Evolutionary conservation across 176 grass and related monocot genomes (phyloP).

Genomic region (Triticum urartu): DNA sequence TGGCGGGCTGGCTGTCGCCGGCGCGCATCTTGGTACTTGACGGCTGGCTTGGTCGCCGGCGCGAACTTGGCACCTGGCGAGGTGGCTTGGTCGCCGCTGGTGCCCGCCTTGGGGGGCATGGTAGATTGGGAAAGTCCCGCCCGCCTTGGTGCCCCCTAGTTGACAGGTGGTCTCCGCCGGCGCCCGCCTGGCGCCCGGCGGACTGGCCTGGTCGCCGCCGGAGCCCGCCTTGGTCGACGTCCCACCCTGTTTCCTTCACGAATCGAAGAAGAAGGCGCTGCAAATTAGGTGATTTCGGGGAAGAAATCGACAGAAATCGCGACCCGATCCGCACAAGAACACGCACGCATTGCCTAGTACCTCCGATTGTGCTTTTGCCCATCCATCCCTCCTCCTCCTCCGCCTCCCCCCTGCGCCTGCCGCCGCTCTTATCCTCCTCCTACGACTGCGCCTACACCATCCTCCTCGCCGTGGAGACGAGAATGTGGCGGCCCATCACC

Average conservation of each 20-base stretch:
- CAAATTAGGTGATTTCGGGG: neutral
- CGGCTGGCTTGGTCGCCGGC: neutral
- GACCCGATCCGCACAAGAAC: neutral
- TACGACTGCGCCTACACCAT: neutral
- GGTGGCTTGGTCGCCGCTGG: neutral
- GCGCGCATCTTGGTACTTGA: neutral
- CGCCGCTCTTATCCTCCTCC: conserved; percentile 15
- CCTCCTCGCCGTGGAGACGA: neutral
- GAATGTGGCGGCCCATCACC: conserved; percentile 42
- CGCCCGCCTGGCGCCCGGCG: neutral
- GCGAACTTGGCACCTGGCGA: neutral
- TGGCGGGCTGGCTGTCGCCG: no score
- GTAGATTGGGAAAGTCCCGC: neutral
- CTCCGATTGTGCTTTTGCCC: conserved; percentile 28
- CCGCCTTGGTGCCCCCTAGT: neutral
- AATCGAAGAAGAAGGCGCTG: neutral
- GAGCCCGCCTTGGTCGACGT: conserved; percentile 10
- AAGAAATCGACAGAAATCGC: neutral
- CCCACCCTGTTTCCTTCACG: conserved; percentile 15
- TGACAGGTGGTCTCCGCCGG: neutral
- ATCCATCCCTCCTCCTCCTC: conserved; percentile 21
- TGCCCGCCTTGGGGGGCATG: no score
- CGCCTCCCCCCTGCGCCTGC: neutral
- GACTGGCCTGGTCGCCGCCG: neutral
- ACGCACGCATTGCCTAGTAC: neutral